Conservation (phyloP, 2,329 filamentous ascomycete species). For the Stachybotrys chlorohalonatus region DNA sequence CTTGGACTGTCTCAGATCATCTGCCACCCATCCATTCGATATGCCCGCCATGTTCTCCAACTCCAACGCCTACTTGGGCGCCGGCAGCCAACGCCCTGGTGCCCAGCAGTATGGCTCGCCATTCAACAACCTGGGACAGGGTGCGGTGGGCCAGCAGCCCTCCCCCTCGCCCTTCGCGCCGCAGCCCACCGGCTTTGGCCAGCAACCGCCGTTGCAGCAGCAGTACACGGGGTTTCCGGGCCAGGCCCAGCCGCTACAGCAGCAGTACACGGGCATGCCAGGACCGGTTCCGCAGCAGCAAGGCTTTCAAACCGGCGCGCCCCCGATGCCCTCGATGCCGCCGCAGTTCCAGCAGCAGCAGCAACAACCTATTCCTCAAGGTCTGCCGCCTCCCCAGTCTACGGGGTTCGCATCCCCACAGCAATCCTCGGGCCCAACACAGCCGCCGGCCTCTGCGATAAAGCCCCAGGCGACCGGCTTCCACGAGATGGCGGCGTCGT, state of each 20-base stretch:
- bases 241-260: constrained; percentile 50
- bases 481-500: constrained; percentile 57
- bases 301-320: constrained; percentile 50
- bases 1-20: constrained; percentile 2
- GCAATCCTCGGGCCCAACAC: constrained; percentile 36
- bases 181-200: constrained; percentile 52
- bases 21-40: constrained; percentile 7
- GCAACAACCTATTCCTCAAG: constrained; percentile 26
- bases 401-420: constrained; percentile 41
- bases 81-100: constrained; percentile 64
- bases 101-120: constrained; percentile 40
- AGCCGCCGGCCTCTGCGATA: constrained; percentile 49
- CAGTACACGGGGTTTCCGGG: constrained; percentile 60
- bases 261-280: constrained; percentile 61
- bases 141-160: constrained; percentile 36
- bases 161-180: constrained; percentile 45
- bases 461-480: constrained; percentile 60
- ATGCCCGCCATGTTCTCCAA: constrained; percentile 69
- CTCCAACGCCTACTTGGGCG: constrained; percentile 76
- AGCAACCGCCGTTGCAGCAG: constrained; percentile 42
- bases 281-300: constrained; percentile 43
- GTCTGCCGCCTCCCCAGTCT: constrained; percentile 30
- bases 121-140: constrained; percentile 28
- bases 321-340: constrained; percentile 51
- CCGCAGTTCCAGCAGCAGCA: constrained; percentile 47